Evolutionary conservation across 1,139 yeast genomes (phyloP).

Genomic region (Debaryomyces psychrophilus): DNA sequence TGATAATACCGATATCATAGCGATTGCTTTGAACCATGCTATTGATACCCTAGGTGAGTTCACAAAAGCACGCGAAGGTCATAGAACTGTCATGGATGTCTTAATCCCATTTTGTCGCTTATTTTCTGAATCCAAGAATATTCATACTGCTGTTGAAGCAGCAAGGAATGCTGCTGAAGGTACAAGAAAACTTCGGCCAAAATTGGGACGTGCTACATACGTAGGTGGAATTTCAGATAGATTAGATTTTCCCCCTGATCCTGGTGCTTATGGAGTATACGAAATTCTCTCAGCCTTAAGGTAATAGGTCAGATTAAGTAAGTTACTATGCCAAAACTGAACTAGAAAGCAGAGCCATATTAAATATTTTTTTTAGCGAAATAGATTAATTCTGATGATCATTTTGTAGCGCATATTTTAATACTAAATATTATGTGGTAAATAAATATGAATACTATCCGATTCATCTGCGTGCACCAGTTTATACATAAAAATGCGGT

Average conservation of each 20-base stretch:
- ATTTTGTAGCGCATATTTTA: no score
- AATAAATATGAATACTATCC: no score
- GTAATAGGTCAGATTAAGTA: background rate
- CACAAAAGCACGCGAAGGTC: conserved; percentile 54
- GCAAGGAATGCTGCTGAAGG: conserved; percentile 46
- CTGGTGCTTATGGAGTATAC: conserved; percentile 43
- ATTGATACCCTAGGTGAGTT: conserved; percentile 41
- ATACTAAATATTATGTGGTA: no score
- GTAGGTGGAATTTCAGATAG: conserved; percentile 36
- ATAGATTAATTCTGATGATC: background rate
- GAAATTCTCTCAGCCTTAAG: conserved; percentile 26
- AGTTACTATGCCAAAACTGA: no score
- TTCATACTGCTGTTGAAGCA: conserved; percentile 32
- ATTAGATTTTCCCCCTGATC: conserved; percentile 43
- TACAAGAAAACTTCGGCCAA: conserved; percentile 43
- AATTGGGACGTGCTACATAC: conserved; percentile 51
- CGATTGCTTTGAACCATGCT: conserved; percentile 31
- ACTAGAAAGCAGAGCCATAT: no score
- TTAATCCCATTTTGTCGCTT: conserved; percentile 49
- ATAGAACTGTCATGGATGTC: conserved; percentile 57
- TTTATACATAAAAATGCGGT: no score
- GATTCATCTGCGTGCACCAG: no score
- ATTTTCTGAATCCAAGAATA: conserved; percentile 28
- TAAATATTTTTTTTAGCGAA: background rate
- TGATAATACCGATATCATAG: conserved; percentile 25